Evolutionary conservation across 192 early-diverging fungal genomes (phyloP), one percentile per base, ranked within the genome.

Genomic region (Backusella parvicylindrica): DNA sequence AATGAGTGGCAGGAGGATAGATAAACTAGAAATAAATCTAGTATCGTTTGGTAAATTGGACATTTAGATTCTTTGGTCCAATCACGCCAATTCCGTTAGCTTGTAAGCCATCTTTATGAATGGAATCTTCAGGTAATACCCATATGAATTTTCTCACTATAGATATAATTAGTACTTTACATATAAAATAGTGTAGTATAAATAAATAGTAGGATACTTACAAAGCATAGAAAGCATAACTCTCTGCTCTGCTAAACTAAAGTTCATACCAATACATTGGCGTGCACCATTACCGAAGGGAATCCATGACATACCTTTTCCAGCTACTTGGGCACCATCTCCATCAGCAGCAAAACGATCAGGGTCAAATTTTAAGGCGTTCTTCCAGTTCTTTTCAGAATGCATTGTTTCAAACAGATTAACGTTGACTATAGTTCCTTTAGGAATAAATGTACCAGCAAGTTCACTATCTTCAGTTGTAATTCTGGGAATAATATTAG

Each of bases 251-350:
- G 85, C 72, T 28, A 92, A 75, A 21, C 83, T 81, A 71, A 91
- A 92, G 71, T 87, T 87, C 86, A 86, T 87, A 47, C 87, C 91
- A n/a, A 91, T 81, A 74, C 87, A 91, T 81, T 87, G 82, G 36
- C 86, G 84, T 18, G 79, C 68, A 4, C 91, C 91, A n/a, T 82
- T 79, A 68, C 89, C 84, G 70, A 92, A 92, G 15, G 91, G 82
- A 26, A 89, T 60, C 72, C 81, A 90, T 2, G 80, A 21, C 43
- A 72, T 30, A 3, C 63, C 40, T 12, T 53, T 15, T 13, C 43
- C 43, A 47, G 43, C 16, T 47, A 47, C 43, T 16, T 47, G 0
- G 18, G 43, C 18, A 47, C 16, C 43, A 47, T 47, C 43, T 47
- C 43, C 43, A 16, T 47, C 43, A 18, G 18, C 18, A 47, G 74